Evolutionary conservation across 257 asterid genomes (phyloP), one percentile per base, ranked within the genome.

Genomic region (Solanum pinnatisectum): DNA sequence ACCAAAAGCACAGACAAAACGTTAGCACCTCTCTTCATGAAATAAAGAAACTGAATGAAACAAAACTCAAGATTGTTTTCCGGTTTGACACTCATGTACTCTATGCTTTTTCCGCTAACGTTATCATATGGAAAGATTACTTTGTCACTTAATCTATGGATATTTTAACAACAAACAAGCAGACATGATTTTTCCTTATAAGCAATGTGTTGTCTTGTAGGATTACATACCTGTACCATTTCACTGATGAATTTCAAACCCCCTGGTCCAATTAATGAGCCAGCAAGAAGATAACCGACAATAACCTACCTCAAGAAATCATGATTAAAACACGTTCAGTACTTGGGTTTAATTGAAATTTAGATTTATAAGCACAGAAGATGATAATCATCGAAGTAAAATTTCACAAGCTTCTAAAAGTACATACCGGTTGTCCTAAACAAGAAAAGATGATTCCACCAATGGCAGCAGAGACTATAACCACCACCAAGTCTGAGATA

Each of bases 401-500:
- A 59, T 74, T 65, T 71, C 23, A 87, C 72, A 85, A 72, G 87
- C 42, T 84, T 89, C 83, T 88, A 67, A 23, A 90, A 91, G 88
- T 74, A 94, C 98, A 88, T 39, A 97, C 99, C 94, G 99, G 99
- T 88, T 95, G 98, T 67, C 99, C 99, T 92, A 96, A 90, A 91
- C 98, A 95, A 86, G 99, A 96, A 93, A 95, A 97, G 88, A 94
- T 90, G 84, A 97, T 97, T 91, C 99, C 99, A 89, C 98, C 99
- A 90, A 89, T 93, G 83, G 99, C 98, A 91, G 99, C 99, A 92
- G 99, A 97, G 91, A 97, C 99, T 90, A 94, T 93, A 90, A 96
- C 95, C 87, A 97, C 98, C 92, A 97, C 99, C 96, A 97, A 93
- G 93, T 97, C 99, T 40, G 99, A 97, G 71, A 97, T 97, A 78